Evolutionary conservation across 805 yeast species (phyloP).

Genomic region (Crinitomyces ghanaensis): DNA sequence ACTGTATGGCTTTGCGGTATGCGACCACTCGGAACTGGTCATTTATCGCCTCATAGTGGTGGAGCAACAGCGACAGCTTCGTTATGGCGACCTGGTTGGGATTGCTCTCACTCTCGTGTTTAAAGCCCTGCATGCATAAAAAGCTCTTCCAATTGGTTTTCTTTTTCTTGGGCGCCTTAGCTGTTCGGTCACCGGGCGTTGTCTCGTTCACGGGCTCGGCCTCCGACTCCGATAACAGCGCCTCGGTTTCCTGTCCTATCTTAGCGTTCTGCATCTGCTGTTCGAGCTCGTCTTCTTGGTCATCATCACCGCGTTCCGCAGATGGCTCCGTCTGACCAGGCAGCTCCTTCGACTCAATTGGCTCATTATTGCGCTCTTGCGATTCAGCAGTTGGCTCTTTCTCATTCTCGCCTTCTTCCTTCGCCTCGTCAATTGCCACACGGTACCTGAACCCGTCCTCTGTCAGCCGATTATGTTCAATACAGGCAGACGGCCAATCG

Average conservation of each 20-base stretch:
- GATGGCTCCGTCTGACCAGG: too few relatives aligned
- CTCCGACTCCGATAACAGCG: constrained; percentile 4
- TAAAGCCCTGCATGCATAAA: constrained; percentile 3
- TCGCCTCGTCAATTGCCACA: constrained; percentile 1
- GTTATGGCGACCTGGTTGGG: constrained; percentile 26
- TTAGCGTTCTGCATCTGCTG: constrained; percentile 2
- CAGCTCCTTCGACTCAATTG: not conserved
- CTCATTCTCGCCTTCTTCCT: constrained; percentile 1
- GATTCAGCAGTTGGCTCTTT: not conserved
- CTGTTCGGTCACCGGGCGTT: not conserved
- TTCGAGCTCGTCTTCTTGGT: constrained; percentile 5
- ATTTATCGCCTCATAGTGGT: constrained; percentile 25
- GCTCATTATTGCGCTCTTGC: not conserved
- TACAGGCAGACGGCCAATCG: constrained; percentile 26
- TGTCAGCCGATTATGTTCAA: constrained; percentile 15
- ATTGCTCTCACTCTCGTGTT: constrained; percentile 1
- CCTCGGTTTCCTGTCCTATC: constrained; percentile 1
- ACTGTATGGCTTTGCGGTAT: constrained; percentile 35
- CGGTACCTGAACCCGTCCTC: constrained; percentile 6
- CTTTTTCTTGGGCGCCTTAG: constrained; percentile 1
- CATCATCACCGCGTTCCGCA: too few relatives aligned
- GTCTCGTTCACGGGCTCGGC: not conserved
- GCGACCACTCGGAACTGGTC: constrained; percentile 31
- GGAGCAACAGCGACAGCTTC: constrained; percentile 24
- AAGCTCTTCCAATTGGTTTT: constrained; percentile 5